Evolutionary conservation across 2,329 filamentous ascomycete species (phyloP), one percentile per base, ranked within the genome.

Genomic region (Trichoderma pleuroti): DNA sequence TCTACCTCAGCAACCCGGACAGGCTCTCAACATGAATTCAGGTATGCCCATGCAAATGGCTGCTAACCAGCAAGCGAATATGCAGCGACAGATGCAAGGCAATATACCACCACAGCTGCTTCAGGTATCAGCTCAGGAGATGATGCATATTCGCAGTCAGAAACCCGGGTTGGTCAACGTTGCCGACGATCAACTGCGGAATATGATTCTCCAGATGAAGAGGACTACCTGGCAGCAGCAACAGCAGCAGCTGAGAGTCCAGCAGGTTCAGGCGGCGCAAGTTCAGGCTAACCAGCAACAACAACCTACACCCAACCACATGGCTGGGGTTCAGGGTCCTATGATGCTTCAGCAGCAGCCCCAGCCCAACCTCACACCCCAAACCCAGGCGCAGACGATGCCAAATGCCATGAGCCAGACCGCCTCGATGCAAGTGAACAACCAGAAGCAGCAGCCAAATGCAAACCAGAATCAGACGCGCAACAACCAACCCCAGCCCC

Each of bases 261-360:
- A 80, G 73, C 80, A 76, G n/a, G 81, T 76, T 68, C 77, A 77
- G 1, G 80, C 46, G 42, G 79, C 78, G 5, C 80, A 79, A 62
- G 75, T 77, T 16, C 81, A 82, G 42, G 79, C 79, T 21, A 78
- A 77, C 18, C 81, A 82, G 68, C 81, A 81, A 64, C 81, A 81
- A 64, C 78, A 80, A 56, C 77, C 78, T 42, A 77, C 76, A 5
- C 78, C 82, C 71, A 80, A 78, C 30, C 82, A 82, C 28, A 82
- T 85, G 77, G 8, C 84, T 32, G 77, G 80, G 4, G 85, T 85
- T 63, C 86, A 84, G 73, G 82, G 82, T 3, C 86, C 86, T 69
- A 86, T 86, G 73, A 85, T 87, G 71, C 80, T 83, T 10, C 87
- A 87, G 71, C 86, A 86, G 71, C 84, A 82, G 59, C 84, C 82